phyloP scores from a whole-genome alignment of 139 green algal genomes.

The Chlamydomonas applanata region DNA sequence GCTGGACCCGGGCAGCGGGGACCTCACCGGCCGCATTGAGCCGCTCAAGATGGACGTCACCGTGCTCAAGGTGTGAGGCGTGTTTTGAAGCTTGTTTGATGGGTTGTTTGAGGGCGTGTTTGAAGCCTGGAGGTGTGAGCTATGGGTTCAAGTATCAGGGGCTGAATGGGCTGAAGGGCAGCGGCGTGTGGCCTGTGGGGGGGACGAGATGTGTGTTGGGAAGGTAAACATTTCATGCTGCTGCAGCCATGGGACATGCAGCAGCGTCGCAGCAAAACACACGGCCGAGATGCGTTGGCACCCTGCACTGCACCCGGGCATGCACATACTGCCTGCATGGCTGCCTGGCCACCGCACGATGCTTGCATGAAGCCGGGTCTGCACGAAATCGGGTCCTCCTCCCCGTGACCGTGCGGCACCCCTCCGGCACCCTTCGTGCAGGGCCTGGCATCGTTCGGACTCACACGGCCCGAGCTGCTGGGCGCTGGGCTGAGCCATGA shows the following conservation, averaged over 20 bases:
- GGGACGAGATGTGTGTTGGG: no score
- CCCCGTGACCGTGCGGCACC: no score
- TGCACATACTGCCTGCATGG: no score
- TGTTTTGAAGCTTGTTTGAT: no score
- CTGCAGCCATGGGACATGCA: no score
- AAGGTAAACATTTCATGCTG: not conserved
- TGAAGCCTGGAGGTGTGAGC: no score
- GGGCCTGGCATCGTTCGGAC: constrained; percentile 30
- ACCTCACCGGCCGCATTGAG: constrained; percentile 5
- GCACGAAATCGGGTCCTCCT: not conserved
- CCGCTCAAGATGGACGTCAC: constrained; percentile 14
- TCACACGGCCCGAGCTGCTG: constrained; percentile 39
- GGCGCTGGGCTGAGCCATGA: constrained; percentile 43
- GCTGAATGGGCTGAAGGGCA: no score
- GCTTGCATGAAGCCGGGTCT: not conserved
- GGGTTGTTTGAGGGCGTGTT: not conserved
- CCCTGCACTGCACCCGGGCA: no score
- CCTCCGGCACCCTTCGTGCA: not conserved
- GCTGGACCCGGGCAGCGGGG: constrained; percentile 8
- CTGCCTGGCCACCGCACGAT: no score
- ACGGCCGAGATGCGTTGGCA: no score
- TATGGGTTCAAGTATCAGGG: not conserved
- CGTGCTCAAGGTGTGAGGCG: constrained; percentile 19
- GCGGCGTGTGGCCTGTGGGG: no score
- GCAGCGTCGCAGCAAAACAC: no score